Conservation (phyloP, 768 basidiomycete genomes). For the Mycena latifolia region DNA sequence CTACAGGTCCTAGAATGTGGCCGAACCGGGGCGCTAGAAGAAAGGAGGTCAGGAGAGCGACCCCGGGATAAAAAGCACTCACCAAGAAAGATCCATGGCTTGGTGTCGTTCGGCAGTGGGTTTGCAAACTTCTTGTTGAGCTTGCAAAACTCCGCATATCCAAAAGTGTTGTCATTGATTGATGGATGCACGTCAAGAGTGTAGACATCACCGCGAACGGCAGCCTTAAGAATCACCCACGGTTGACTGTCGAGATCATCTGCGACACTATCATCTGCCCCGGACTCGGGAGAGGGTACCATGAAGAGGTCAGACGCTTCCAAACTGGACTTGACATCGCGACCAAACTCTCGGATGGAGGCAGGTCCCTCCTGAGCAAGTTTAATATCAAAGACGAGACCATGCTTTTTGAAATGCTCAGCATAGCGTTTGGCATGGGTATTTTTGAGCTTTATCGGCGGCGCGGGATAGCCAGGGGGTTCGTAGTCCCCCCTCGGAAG, state of each 20-base stretch:
- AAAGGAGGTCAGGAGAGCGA: too few relatives aligned
- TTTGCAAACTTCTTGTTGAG: neutral
- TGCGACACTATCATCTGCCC: too few relatives aligned
- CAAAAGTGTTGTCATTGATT: slow-evolving; percentile 17
- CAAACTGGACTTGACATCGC: neutral
- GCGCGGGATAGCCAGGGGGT: neutral
- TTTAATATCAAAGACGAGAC: neutral
- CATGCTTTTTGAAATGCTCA: neutral
- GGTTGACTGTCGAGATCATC: neutral
- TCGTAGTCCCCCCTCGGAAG: neutral
- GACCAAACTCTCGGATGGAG: neutral
- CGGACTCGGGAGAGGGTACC: neutral
- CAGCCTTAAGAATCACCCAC: neutral
- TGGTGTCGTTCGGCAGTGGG: neutral
- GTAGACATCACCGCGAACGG: neutral
- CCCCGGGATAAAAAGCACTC: too few relatives aligned
- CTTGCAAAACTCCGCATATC: neutral
- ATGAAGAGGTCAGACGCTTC: neutral
- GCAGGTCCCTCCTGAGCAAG: neutral
- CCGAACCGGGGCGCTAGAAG: slow-evolving; percentile 5
- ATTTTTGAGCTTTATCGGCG: neutral
- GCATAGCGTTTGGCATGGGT: neutral
- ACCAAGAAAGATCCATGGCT: too few relatives aligned
- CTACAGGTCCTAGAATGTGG: neutral
- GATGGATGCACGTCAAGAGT: neutral